Evolutionary conservation across 441 rosid species (phyloP).

Genomic region (Gossypium laxum): DNA sequence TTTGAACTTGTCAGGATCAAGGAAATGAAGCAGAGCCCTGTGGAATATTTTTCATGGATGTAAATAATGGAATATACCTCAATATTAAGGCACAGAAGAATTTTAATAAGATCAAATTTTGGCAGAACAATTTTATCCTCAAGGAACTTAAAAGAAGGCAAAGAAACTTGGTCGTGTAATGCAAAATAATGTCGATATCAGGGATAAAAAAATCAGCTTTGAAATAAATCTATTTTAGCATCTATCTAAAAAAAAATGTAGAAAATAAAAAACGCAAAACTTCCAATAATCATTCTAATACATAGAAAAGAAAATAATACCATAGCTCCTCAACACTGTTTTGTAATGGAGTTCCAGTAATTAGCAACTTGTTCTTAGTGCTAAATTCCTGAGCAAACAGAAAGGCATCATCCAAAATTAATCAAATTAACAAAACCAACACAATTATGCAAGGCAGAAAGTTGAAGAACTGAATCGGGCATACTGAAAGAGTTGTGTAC

Average conservation of each 20-base stretch:
- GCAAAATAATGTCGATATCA: not conserved
- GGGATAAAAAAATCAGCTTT: not conserved
- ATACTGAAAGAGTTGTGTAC: conserved; percentile 85
- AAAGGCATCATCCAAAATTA: conserved; percentile 13
- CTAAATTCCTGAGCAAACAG: conserved; percentile 70
- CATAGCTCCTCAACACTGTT: conserved; percentile 99
- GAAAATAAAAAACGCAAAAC: not conserved
- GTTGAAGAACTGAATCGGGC: conserved; percentile 11
- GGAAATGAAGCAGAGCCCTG: conserved; percentile 99
- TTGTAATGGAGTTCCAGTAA: conserved; percentile 98
- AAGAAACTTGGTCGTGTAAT: not conserved
- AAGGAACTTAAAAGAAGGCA: not conserved
- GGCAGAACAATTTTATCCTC: not conserved
- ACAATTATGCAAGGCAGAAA: not conserved
- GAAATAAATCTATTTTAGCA: not conserved
- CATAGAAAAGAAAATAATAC: conserved; percentile 30
- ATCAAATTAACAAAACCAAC: conserved; percentile 11
- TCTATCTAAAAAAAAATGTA: not conserved
- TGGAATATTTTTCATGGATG: not conserved
- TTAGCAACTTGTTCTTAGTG: conserved; percentile 93
- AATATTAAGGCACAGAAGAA: not conserved
- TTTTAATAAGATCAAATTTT: not conserved
- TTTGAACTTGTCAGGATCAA: conserved; percentile 82
- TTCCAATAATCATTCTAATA: conserved; percentile 8
- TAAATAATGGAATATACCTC: not conserved